Evolutionary conservation across 345 rosid genomes (phyloP).

Genomic region (Syzygium jambos): DNA sequence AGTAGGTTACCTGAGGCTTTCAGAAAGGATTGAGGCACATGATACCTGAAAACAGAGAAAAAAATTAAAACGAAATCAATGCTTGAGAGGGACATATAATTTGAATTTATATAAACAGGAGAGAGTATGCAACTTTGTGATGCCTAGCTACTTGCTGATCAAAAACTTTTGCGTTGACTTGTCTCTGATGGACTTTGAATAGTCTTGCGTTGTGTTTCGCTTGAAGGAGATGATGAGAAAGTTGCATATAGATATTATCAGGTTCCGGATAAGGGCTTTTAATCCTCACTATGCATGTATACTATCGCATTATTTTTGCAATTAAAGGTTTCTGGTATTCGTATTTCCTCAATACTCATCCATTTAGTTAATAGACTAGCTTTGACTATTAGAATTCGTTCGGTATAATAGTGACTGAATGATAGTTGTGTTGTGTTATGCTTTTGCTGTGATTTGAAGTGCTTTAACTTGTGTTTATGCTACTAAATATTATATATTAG

Average conservation of each 20-base stretch:
- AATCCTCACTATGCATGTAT: not conserved
- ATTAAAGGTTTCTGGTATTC: not conserved
- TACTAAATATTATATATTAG: not conserved
- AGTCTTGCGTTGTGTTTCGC: not conserved
- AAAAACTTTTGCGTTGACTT: not conserved
- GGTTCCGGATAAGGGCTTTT: not conserved
- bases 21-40: slow-evolving; percentile 67
- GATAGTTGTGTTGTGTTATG: not conserved
- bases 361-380: not conserved
- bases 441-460: not conserved
- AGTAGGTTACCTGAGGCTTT: slow-evolving; percentile 39
- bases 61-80: not conserved
- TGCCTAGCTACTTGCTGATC: not conserved
- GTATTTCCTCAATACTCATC: not conserved
- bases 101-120: not conserved
- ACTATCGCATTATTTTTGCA: not conserved
- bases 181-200: not conserved
- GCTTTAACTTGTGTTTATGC: not conserved
- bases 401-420: not conserved
- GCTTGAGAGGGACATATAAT: not conserved
- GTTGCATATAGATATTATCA: not conserved
- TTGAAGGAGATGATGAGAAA: not conserved
- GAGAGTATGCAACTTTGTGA: not conserved
- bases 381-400: not conserved
- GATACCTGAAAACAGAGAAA: slow-evolving; percentile 36